A percentile compares a stretch with the other conserved stretches of the same genome.
Evolutionary conservation across 2,329 filamentous ascomycete genomes (phyloP).

Genomic region (Penicillium sp.): DNA sequence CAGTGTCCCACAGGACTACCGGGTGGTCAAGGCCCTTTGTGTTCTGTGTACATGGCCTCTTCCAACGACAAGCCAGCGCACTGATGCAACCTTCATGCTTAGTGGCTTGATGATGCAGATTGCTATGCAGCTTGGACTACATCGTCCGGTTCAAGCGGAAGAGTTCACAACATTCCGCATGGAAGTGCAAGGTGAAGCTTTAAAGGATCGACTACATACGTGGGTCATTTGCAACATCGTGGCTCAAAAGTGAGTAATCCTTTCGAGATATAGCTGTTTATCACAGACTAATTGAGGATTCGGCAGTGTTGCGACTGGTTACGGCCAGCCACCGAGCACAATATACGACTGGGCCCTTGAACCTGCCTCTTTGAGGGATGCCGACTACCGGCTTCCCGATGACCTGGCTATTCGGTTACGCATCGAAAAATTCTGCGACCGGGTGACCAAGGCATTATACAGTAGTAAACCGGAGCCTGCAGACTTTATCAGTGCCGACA

Average conservation of each 20-base stretch:
- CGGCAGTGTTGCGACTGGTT: conserved; percentile 58
- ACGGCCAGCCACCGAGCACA: conserved; percentile 62
- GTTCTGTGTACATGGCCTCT: conserved; percentile 63
- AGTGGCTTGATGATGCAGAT: conserved; percentile 65
- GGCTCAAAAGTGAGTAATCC: conserved; percentile 56
- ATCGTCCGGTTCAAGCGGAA: conserved; percentile 61
- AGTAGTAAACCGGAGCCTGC: conserved; percentile 55
- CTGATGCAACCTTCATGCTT: conserved; percentile 63
- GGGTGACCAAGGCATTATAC: conserved; percentile 56
- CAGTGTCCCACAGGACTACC: conserved; percentile 59
- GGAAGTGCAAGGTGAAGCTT: conserved; percentile 58
- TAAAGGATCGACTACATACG: conserved; percentile 61
- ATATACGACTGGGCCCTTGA: conserved; percentile 58
- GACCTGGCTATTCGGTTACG: conserved; percentile 52
- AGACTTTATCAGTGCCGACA: conserved; percentile 46
- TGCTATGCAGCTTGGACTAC: conserved; percentile 62
- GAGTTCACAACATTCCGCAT: conserved; percentile 50
- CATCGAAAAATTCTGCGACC: conserved; percentile 59
- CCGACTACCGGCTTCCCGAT: conserved; percentile 48
- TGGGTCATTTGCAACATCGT: conserved; percentile 67
- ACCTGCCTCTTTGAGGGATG: conserved; percentile 43
- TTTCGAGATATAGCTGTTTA: not conserved
- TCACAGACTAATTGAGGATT: conserved; percentile 10
- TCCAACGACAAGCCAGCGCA: conserved; percentile 59
- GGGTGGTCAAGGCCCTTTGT: conserved; percentile 62